These are phyloP conservation scores for Crotalaria pallida DNA, from an alignment of 306 rosid species.

Conservation along the genomic window DNA sequence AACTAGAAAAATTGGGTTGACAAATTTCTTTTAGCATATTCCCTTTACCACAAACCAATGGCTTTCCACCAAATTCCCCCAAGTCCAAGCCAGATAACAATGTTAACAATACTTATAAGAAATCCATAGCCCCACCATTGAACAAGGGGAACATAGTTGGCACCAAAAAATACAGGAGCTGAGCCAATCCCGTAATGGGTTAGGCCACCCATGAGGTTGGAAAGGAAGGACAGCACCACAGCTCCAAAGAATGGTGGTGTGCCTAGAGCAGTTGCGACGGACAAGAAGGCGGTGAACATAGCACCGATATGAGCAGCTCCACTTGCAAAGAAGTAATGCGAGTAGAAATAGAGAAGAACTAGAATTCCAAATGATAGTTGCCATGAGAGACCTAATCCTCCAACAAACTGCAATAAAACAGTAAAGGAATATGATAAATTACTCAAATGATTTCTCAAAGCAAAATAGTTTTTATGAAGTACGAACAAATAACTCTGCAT, in stretches of 20 bases:
- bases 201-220: constrained; percentile 97
- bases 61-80: constrained; percentile 96
- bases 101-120: constrained; percentile 66
- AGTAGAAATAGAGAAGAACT: constrained; percentile 91
- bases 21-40: constrained; percentile 16
- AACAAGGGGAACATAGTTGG: constrained; percentile 88
- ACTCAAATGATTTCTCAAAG: neutral
- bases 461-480: constrained; percentile 2
- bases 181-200: constrained; percentile 98
- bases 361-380: constrained; percentile 88
- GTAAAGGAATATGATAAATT: neutral
- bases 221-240: constrained; percentile 82
- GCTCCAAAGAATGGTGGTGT: constrained; percentile 93
- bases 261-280: constrained; percentile 90
- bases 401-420: constrained; percentile 66
- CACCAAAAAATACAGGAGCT: constrained; percentile 92
- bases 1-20: constrained; percentile 5
- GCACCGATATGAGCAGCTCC: constrained; percentile 99
- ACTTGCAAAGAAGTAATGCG: constrained; percentile 98
- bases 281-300: constrained; percentile 96
- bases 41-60: constrained; percentile 80
- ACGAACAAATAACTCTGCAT: neutral
- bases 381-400: constrained; percentile 96
- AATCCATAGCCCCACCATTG: constrained; percentile 99
- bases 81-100: constrained; percentile 85